A percentile compares a stretch with the other conserved stretches of the same genome.
Conservation (phyloP, 129 eudicot species). For the Helichrysum umbraculigerum region DNA sequence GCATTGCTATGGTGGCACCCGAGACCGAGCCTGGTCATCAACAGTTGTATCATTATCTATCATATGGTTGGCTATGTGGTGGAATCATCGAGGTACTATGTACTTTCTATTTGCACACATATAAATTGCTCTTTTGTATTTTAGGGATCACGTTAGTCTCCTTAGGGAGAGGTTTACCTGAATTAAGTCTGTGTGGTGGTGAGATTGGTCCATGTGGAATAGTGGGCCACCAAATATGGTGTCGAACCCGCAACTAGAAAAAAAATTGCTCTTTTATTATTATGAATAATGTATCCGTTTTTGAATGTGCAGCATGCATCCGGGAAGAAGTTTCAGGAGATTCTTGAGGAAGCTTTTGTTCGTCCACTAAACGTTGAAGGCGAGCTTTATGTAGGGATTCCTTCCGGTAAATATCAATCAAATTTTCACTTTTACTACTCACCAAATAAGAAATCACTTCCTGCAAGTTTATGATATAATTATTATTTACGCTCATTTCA, state of each 20-base stretch:
- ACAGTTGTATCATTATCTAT: slow-evolving; percentile 72
- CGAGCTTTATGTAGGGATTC: slow-evolving; percentile 78
- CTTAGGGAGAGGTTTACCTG: too few species aligned
- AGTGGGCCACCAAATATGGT: not conserved
- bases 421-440: not conserved
- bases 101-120: not conserved
- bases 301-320: slow-evolving; percentile 59
- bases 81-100: slow-evolving; percentile 76
- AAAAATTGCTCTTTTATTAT: not conserved
- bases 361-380: slow-evolving; percentile 66
- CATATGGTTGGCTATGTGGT: slow-evolving; percentile 90
- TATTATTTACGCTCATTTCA: slow-evolving; percentile 13
- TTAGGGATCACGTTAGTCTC: too few species aligned
- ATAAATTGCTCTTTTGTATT: too few species aligned
- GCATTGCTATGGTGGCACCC: slow-evolving; percentile 43
- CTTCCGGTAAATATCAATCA: slow-evolving; percentile 51
- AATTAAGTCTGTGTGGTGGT: too few species aligned
- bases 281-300: not conserved
- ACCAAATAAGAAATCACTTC: not conserved
- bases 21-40: slow-evolving; percentile 72
- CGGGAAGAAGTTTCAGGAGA: slow-evolving; percentile 65
- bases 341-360: slow-evolving; percentile 72
- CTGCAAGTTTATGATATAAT: not conserved
- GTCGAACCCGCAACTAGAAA: not conserved
- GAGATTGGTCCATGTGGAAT: too few species aligned